Evolutionary conservation across 306 rosid species (phyloP).

Genomic region (Sesbania bispinosa): DNA sequence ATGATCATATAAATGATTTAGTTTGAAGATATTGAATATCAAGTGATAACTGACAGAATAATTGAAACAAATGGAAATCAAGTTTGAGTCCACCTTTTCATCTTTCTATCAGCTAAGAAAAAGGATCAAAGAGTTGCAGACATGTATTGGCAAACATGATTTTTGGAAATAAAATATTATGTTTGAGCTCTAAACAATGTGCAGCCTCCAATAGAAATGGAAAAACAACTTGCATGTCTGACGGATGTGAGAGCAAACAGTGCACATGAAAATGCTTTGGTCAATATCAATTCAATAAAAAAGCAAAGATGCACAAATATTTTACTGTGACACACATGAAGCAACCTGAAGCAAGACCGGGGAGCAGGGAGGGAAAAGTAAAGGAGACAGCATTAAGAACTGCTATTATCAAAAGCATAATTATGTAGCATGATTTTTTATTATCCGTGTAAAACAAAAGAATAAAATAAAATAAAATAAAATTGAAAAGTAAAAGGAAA

Average conservation of each 20-base stretch:
- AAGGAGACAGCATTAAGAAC: conserved; percentile 28
- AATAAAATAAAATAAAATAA: background rate
- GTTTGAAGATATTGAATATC: background rate
- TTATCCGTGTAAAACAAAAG: conserved; percentile 12
- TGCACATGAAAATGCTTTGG: conserved; percentile 23
- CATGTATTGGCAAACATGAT: conserved; percentile 12
- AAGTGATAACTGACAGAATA: conserved; percentile 15
- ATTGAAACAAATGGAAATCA: background rate
- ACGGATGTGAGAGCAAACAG: conserved; percentile 17
- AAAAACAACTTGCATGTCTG: conserved; percentile 22
- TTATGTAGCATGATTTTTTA: conserved; percentile 7
- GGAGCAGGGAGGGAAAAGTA: conserved; percentile 22
- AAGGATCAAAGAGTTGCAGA: conserved; percentile 1
- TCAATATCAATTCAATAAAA: conserved; percentile 16
- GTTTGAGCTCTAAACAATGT: conserved; percentile 10
- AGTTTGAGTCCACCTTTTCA: conserved; percentile 30
- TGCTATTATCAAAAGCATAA: conserved; percentile 27
- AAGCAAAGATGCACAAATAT: conserved; percentile 19
- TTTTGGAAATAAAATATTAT: background rate
- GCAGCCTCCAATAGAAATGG: background rate
- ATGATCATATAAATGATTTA: conserved; percentile 15
- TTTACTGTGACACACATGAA: conserved; percentile 24
- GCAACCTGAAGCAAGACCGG: conserved; percentile 22
- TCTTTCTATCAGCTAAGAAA: conserved; percentile 27
- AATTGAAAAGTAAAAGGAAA: background rate